A percentile compares a stretch with the other conserved stretches of the same genome.
These are phyloP conservation scores for Microsporum audouinii DNA, from an alignment of 2,329 filamentous ascomycete genomes.

Conservation along the genomic window DNA sequence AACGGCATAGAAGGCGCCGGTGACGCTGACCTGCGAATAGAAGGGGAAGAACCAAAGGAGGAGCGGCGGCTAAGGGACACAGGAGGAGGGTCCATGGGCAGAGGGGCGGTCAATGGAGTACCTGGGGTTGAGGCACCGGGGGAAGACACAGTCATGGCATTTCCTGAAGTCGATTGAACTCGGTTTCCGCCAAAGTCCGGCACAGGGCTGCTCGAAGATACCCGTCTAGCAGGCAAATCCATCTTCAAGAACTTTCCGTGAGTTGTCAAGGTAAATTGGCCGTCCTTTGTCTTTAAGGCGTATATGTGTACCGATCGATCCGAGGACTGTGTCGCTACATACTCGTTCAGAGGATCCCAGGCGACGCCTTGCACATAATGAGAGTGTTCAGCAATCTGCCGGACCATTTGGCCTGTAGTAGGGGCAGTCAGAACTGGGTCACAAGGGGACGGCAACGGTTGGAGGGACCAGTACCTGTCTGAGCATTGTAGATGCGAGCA, in stretches of 20 bases:
- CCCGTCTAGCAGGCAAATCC: slow-evolving; percentile 81
- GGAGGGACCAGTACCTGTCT: slow-evolving; percentile 53
- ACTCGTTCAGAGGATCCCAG: slow-evolving; percentile 97
- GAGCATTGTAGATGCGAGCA: slow-evolving; percentile 89
- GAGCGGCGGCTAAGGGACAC: slow-evolving; percentile 89
- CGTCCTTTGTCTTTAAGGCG: slow-evolving; percentile 89
- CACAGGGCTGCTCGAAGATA: slow-evolving; percentile 84
- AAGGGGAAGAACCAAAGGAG: slow-evolving; percentile 68
- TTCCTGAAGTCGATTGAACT: slow-evolving; percentile 25
- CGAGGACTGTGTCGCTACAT: slow-evolving; percentile 93
- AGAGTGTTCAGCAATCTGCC: slow-evolving; percentile 92
- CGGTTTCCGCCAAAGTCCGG: slow-evolving; percentile 51
- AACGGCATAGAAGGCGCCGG: slow-evolving; percentile 88
- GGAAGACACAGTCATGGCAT: slow-evolving; percentile 51
- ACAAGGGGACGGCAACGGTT: not conserved
- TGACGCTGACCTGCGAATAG: slow-evolving; percentile 74
- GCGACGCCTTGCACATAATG: slow-evolving; percentile 97
- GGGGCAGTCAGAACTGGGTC: not conserved
- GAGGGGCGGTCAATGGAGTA: slow-evolving; percentile 74
- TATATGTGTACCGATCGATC: slow-evolving; percentile 98
- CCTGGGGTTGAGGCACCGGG: slow-evolving; percentile 84
- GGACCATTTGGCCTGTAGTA: slow-evolving; percentile 52
- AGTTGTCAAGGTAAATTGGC: slow-evolving; percentile 73
- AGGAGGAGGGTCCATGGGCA: slow-evolving; percentile 93
- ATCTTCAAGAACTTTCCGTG: slow-evolving; percentile 77